These are phyloP conservation scores for Pseudocercospora fuligena DNA, from an alignment of 2,329 filamentous ascomycete genomes.

Conservation along the genomic window DNA sequence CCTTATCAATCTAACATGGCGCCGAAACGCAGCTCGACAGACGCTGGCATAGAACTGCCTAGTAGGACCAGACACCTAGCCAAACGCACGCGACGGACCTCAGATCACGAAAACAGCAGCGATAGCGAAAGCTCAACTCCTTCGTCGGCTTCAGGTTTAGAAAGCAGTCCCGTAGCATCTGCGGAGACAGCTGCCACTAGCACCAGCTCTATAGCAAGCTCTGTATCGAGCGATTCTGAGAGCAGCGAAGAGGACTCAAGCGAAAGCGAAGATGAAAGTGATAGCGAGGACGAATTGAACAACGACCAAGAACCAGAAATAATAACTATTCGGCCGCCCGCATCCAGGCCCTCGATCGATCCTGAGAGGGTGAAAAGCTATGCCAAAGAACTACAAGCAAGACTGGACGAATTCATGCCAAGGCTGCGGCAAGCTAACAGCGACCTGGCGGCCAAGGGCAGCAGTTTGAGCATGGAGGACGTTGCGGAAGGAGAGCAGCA, in stretches of 20 bases:
- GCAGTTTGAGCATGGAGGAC: slow-evolving; percentile 38
- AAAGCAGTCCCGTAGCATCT: slow-evolving; percentile 9
- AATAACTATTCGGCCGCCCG: slow-evolving; percentile 22
- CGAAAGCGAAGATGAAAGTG: slow-evolving; percentile 18
- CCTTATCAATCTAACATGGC: not conserved
- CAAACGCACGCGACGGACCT: slow-evolving; percentile 4
- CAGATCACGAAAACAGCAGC: not conserved
- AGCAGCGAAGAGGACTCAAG: slow-evolving; percentile 8
- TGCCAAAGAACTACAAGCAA: slow-evolving; percentile 32
- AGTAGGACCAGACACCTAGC: not conserved
- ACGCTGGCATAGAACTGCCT: not conserved
- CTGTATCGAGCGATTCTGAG: not conserved
- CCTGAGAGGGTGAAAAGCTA: slow-evolving; percentile 18
- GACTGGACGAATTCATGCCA: slow-evolving; percentile 39
- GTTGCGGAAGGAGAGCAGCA: slow-evolving; percentile 40
- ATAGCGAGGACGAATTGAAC: slow-evolving; percentile 22
- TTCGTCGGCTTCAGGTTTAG: not conserved
- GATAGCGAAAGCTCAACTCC: slow-evolving; percentile 1
- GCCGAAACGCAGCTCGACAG: slow-evolving; percentile 12
- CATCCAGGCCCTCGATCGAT: slow-evolving; percentile 28
- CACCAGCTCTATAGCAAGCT: slow-evolving; percentile 7
- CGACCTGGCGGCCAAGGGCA: slow-evolving; percentile 32
- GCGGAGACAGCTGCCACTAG: slow-evolving; percentile 7
- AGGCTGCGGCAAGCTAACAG: slow-evolving; percentile 39
- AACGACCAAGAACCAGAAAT: slow-evolving; percentile 11